phyloP scores from a whole-genome alignment of 192 early-diverging fungal species.

The Mortierella antarctica region DNA sequence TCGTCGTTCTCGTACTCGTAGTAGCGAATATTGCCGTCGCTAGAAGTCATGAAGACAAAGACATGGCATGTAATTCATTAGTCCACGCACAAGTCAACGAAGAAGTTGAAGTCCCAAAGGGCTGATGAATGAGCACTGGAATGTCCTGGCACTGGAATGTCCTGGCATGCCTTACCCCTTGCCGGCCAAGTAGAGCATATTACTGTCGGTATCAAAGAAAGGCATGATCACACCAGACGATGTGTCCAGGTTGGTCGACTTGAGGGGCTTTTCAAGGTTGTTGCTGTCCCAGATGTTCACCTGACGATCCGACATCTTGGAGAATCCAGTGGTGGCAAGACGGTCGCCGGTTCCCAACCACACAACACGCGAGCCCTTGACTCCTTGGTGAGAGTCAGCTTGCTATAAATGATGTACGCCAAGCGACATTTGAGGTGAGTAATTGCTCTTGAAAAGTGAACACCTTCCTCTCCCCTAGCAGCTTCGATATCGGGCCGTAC shows the following conservation, averaged over 20 bases:
- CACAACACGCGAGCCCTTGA: constrained; percentile 95
- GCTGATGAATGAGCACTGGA: neutral
- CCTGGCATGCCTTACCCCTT: constrained; percentile 68
- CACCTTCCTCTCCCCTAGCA: neutral
- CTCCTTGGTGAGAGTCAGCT: constrained; percentile 88
- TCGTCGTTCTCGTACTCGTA: constrained; percentile 98
- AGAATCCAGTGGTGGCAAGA: constrained; percentile 94
- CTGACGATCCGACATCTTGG: constrained; percentile 93
- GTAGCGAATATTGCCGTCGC: constrained; percentile 99
- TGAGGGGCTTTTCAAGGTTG: constrained; percentile 78
- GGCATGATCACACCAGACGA: constrained; percentile 97
- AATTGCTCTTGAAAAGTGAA: neutral
- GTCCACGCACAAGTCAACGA: neutral
- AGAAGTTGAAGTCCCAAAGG: neutral
- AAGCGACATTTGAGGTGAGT: neutral
- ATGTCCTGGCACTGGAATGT: neutral
- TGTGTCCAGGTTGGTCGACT: constrained; percentile 84
- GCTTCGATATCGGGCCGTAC: constrained; percentile 15
- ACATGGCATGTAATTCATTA: neutral
- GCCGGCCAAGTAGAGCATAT: constrained; percentile 93
- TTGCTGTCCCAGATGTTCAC: constrained; percentile 88
- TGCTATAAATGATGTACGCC: constrained; percentile 57
- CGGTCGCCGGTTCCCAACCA: constrained; percentile 88
- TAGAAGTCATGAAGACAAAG: constrained; percentile 28
- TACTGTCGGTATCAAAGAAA: constrained; percentile 91